Percentiles rank a stretch among this genome's conserved stretches.
These are phyloP conservation scores for Boletus huronensis DNA, from an alignment of 768 basidiomycete genomes.

Conservation along the genomic window DNA sequence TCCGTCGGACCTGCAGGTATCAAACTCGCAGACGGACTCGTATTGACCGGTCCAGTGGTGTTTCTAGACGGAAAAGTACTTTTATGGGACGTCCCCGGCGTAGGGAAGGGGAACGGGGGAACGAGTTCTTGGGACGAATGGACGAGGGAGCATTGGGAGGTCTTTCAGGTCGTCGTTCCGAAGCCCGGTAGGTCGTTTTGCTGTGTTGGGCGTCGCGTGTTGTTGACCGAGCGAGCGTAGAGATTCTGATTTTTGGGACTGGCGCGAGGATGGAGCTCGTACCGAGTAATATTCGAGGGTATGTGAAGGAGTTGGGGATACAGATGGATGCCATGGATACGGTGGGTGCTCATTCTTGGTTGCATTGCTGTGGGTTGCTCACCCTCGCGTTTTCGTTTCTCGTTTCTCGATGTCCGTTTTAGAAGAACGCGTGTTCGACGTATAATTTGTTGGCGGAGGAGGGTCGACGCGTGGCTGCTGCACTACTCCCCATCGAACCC, in stretches of 20 bases:
- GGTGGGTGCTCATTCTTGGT: conserved; percentile 38
- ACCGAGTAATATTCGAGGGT: conserved; percentile 60
- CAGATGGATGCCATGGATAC: conserved; percentile 88
- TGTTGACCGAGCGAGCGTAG: conserved; percentile 38
- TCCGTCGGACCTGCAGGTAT: conserved; percentile 64
- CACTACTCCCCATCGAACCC: conserved; percentile 67
- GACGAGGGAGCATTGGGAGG: conserved; percentile 66
- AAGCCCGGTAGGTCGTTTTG: conserved; percentile 65
- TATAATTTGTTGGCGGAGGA: conserved; percentile 94
- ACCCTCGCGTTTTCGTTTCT: no score
- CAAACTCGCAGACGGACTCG: conserved; percentile 71
- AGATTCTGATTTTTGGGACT: conserved; percentile 88
- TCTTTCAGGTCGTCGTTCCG: conserved; percentile 81
- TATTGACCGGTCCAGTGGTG: conserved; percentile 73
- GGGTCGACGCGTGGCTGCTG: conserved; percentile 88
- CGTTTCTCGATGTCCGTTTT: background rate
- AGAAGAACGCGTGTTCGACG: conserved; percentile 93
- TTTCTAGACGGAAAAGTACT: conserved; percentile 85
- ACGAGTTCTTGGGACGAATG: conserved; percentile 60
- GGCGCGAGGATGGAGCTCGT: conserved; percentile 68
- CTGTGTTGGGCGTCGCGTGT: no score
- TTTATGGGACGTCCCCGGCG: conserved; percentile 77
- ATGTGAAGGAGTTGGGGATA: conserved; percentile 74
- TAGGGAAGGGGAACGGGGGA: background rate
- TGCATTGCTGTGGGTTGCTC: background rate